Conservation (phyloP, 106 monocot species). For the Dioscorea dumetorum region DNA sequence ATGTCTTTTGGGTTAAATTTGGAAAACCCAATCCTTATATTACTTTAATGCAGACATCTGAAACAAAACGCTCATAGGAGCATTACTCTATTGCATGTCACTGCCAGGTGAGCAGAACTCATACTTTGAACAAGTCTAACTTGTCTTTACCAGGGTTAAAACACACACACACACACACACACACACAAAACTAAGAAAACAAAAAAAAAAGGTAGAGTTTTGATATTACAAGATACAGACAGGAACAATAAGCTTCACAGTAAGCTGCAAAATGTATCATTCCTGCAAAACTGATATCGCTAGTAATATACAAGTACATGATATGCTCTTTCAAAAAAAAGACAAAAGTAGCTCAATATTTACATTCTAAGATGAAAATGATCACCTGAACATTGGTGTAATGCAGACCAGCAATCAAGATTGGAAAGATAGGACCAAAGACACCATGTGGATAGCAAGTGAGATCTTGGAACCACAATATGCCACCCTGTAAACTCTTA, state of each 20-base stretch:
- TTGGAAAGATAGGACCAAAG: constrained; percentile 58
- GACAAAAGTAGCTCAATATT: neutral
- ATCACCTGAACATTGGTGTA: constrained; percentile 88
- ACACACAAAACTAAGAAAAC: no score
- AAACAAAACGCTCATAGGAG: no score
- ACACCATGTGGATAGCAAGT: constrained; percentile 61
- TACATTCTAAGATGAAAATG: neutral
- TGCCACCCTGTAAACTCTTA: constrained; percentile 70
- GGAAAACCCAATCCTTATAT: no score
- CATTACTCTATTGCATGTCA: no score
- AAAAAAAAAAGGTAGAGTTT: neutral
- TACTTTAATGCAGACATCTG: no score
- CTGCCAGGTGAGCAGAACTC: no score
- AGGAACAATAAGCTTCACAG: neutral
- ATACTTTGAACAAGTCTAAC: no score
- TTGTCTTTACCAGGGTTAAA: no score
- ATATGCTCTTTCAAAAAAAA: neutral
- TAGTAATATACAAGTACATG: neutral
- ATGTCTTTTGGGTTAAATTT: no score
- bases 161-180: no score
- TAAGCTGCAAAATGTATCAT: neutral
- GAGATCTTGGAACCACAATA: constrained; percentile 88
- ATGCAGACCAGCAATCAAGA: constrained; percentile 82
- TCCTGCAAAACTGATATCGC: no score
- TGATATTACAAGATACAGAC: neutral